A percentile compares a stretch with the other conserved stretches of the same genome.
Conservation (phyloP, 2,329 filamentous ascomycete species). For the Sclerotinia sclerotiorum region DNA sequence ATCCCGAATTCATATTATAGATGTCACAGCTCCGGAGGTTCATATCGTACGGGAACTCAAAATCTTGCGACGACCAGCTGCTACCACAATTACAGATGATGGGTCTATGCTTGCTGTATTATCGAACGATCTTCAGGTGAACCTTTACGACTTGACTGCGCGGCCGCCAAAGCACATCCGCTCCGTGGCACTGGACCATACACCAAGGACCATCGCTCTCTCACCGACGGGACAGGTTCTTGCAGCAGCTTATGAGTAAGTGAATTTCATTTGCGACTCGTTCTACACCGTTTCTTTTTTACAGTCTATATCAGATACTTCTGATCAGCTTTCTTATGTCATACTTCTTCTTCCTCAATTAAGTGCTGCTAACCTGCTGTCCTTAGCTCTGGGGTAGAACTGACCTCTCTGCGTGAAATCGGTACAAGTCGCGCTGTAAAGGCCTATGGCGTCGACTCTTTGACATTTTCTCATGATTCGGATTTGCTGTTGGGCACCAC, state of each 20-base stretch:
- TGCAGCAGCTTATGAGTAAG: constrained; percentile 74
- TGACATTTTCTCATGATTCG: constrained; percentile 76
- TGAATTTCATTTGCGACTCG: background rate
- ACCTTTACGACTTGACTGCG: constrained; percentile 72
- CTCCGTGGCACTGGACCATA: constrained; percentile 74
- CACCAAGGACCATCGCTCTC: constrained; percentile 73
- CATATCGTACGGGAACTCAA: constrained; percentile 75
- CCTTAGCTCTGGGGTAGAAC: constrained; percentile 70
- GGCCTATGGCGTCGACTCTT: constrained; percentile 70
- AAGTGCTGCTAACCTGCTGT: constrained; percentile 9
- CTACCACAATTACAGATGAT: constrained; percentile 77
- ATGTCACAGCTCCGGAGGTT: constrained; percentile 60
- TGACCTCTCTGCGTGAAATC: constrained; percentile 68
- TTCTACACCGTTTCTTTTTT: background rate
- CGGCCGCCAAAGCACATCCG: constrained; percentile 68
- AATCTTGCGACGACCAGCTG: constrained; percentile 71
- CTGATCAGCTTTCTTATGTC: background rate
- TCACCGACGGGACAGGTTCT: constrained; percentile 80
- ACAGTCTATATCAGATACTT: background rate
- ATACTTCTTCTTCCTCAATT: background rate
- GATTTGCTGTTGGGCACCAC: constrained; percentile 78
- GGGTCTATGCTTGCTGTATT: constrained; percentile 74
- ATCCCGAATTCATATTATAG: constrained; percentile 77
- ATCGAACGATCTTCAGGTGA: constrained; percentile 79
- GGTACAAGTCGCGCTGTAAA: constrained; percentile 69